Base-by-base conservation (phyloP, 1,139 yeast genomes). In the Pneumocystis murina region DNA sequence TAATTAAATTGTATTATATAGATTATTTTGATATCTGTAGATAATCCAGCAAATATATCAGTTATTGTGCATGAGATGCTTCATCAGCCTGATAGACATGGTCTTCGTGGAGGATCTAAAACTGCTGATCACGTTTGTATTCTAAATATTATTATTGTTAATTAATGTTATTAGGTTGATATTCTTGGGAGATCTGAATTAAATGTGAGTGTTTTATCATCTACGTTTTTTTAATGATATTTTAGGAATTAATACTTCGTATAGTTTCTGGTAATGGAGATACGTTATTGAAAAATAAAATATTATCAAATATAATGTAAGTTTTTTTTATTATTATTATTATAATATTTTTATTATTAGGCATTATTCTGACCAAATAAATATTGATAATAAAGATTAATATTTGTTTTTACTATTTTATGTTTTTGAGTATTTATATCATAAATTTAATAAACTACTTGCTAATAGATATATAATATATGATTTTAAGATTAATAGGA, bases 111-210 rank as follows among this genome's bases (percentile, higher is more conserved):
- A 28, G 98, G 98, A 3, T 95, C 97, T 30, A 87, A 87, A 72
- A 92, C 97, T 0, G 97, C 98, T 0, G 98, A 92, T 71, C 98
- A 92, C 74, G 98, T 92, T 33, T 98, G 94, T 73, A 90, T 92
- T 64, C 24, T 48, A 38, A 14, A 48, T 6, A 48, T 16, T 48
- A 10, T 48, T 40, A n/a, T 48, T 24, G 4, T 24, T 48, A 48
- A 12, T 24, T 48, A 24, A 48, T 48, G 24, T 20, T 48, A 24
- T 10, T 24, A 48, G 55, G 55, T 48, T 24, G 55, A 48, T 48
- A 48, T 48, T 24, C 78, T 92, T 62, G 98, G 98, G 0, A 84
- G 96, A 66, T 90, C 97, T 0, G 96, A 86, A 72, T 78, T 92
- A 72, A 92, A 92, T 72, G 72, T 10, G 30, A 38, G 60, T 58